Percentiles rank a stretch among this genome's conserved stretches.
Evolutionary conservation across 352 stramenopile genomes (phyloP).

Genomic region (Pythium apleroticum): DNA sequence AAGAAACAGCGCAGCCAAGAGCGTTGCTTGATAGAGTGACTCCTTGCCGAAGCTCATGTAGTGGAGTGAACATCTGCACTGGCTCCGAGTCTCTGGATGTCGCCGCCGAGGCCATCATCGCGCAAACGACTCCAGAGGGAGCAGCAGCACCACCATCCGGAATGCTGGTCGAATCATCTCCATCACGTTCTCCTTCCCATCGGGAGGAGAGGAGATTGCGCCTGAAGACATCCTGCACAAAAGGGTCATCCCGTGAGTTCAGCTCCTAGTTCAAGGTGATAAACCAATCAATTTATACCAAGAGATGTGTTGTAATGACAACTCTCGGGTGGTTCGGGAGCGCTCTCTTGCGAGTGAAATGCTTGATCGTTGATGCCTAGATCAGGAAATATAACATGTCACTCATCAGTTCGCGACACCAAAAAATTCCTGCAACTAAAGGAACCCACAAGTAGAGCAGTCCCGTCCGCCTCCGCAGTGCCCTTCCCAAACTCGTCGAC

Average conservation of each 20-base stretch:
- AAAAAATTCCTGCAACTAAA: no score
- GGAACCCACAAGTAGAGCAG: constrained; percentile 68
- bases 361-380: constrained; percentile 59
- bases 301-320: constrained; percentile 79
- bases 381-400: no score
- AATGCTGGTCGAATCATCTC: background rate
- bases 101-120: constrained; percentile 53
- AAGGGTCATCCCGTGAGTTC: background rate
- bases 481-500: constrained; percentile 90
- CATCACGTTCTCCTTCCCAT: background rate
- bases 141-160: background rate
- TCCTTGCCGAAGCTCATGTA: constrained; percentile 64
- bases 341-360: constrained; percentile 40
- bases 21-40: constrained; percentile 74
- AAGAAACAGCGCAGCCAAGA: constrained; percentile 61
- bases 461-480: constrained; percentile 72
- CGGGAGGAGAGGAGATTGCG: constrained; percentile 13
- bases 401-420: no score
- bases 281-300: no score
- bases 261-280: no score
- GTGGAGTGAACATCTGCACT: constrained; percentile 32
- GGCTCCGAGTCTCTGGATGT: constrained; percentile 2
- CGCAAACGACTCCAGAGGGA: constrained; percentile 37
- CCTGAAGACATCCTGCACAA: constrained; percentile 19
- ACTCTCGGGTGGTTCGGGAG: constrained; percentile 43